Evolutionary conservation across 768 basidiomycete genomes (phyloP).

Genomic region (Serendipita sp.): DNA sequence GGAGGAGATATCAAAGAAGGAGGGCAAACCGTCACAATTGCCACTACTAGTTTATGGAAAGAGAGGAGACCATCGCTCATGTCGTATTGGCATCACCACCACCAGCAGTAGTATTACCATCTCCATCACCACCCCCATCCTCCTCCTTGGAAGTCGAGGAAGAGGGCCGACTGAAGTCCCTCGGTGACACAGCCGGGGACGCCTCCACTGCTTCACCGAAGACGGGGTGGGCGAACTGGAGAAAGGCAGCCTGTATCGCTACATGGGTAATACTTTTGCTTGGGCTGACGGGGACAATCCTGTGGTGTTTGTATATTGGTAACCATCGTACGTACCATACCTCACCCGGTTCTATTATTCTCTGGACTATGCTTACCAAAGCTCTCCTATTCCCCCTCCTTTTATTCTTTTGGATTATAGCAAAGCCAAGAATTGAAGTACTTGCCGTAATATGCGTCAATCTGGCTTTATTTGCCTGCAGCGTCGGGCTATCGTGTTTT

Average conservation of each 20-base stretch:
- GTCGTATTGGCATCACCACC: background rate
- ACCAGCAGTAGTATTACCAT: background rate
- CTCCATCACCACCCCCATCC: background rate
- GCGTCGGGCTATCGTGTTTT: background rate
- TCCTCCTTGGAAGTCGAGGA: no score
- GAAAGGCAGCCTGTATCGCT: background rate
- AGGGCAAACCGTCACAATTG: background rate
- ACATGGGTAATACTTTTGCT: background rate
- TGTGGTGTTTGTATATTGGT: background rate
- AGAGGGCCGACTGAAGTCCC: no score
- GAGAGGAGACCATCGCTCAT: background rate
- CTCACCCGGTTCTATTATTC: background rate
- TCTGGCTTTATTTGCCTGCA: background rate
- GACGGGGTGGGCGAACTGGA: background rate
- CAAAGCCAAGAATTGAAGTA: background rate
- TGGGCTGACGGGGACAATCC: background rate
- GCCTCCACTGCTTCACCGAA: background rate
- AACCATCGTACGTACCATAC: background rate
- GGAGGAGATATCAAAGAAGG: background rate
- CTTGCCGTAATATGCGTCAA: background rate
- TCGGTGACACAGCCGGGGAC: background rate
- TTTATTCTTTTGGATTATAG: no score
- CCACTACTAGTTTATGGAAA: background rate
- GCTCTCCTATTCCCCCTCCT: no score
- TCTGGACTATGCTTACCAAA: no score